These are phyloP conservation scores for Phylloporus arenicola DNA, from an alignment of 768 basidiomycete genomes.

Conservation along the genomic window DNA sequence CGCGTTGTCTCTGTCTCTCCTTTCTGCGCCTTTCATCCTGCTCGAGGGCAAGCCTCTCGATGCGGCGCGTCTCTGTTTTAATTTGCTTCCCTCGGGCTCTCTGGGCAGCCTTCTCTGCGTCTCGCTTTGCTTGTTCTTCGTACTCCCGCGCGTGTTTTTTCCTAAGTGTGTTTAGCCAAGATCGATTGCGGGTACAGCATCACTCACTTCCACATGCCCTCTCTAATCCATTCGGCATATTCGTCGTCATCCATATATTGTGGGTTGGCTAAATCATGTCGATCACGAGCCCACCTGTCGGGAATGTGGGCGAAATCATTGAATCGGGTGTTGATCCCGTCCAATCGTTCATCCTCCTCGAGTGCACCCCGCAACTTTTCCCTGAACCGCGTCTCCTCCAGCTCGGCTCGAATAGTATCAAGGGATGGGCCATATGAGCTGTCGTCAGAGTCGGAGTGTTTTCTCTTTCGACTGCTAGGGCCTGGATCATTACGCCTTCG, in stretches of 20 bases:
- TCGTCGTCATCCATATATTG: conserved; percentile 75
- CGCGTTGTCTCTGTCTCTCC: conserved; percentile 41
- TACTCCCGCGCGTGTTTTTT: conserved; percentile 64
- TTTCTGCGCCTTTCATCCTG: conserved; percentile 44
- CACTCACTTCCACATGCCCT: conserved; percentile 77
- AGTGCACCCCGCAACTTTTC: conserved; percentile 71
- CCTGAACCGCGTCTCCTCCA: conserved; percentile 62
- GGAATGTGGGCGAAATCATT: conserved; percentile 72
- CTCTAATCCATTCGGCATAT: conserved; percentile 81
- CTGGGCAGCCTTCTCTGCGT: conserved; percentile 49
- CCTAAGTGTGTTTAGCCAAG: conserved; percentile 32
- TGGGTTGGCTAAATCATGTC: conserved; percentile 39
- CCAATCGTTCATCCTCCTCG: conserved; percentile 66
- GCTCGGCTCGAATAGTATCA: conserved; percentile 45
- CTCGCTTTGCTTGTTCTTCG: conserved; percentile 53
- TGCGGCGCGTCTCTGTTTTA: conserved; percentile 46
- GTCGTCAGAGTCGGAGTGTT: conserved; percentile 6
- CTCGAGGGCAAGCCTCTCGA: conserved; percentile 49
- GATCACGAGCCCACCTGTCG: conserved; percentile 52
- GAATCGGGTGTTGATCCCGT: conserved; percentile 55
- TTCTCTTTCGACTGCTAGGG: conserved; percentile 8
- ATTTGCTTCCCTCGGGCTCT: conserved; percentile 50
- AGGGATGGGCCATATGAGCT: conserved; percentile 31
- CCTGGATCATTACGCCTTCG: conserved; percentile 16
- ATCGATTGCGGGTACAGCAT: background rate